Percentiles rank a stretch among this genome's conserved stretches.
Conservation (phyloP, 345 rosid species). For the Salix suchowensis region DNA sequence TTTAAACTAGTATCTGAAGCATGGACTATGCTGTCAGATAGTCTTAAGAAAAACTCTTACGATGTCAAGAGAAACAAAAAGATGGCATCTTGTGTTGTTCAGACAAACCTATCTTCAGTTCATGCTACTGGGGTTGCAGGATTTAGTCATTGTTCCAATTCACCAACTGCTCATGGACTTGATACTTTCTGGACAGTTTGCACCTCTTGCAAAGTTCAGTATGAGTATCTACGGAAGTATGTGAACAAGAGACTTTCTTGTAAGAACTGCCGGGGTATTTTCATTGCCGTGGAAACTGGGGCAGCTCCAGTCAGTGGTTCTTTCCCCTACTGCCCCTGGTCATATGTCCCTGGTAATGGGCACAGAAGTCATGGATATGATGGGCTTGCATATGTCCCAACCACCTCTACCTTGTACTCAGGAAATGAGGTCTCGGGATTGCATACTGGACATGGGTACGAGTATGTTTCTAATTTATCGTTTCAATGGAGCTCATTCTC, state of each 20-base stretch:
- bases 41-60: constrained; percentile 57
- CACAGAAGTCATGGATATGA: constrained; percentile 62
- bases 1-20: constrained; percentile 94
- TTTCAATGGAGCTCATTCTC: constrained; percentile 68
- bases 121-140: constrained; percentile 46
- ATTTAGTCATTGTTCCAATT: constrained; percentile 43
- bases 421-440: constrained; percentile 58
- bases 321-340: constrained; percentile 58
- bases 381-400: constrained; percentile 62
- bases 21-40: constrained; percentile 73
- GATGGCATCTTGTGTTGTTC: constrained; percentile 30
- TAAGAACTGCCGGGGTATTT: constrained; percentile 96
- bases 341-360: constrained; percentile 54
- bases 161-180: constrained; percentile 49
- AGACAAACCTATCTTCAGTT: constrained; percentile 40
- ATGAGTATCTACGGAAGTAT: constrained; percentile 92
- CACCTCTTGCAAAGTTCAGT: constrained; percentile 96
- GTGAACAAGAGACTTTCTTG: constrained; percentile 95
- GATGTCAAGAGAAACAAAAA: constrained; percentile 48
- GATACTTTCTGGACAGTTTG: constrained; percentile 99
- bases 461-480: constrained; percentile 63
- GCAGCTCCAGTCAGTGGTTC: constrained; percentile 75
- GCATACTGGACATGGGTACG: constrained; percentile 76
- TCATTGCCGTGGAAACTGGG: constrained; percentile 80
- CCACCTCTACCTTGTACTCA: constrained; percentile 49